A percentile compares a stretch with the other conserved stretches of the same genome.
These are phyloP conservation scores for Mortierella antarctica DNA, from an alignment of 192 early-diverging fungal genomes.

Conservation along the genomic window DNA sequence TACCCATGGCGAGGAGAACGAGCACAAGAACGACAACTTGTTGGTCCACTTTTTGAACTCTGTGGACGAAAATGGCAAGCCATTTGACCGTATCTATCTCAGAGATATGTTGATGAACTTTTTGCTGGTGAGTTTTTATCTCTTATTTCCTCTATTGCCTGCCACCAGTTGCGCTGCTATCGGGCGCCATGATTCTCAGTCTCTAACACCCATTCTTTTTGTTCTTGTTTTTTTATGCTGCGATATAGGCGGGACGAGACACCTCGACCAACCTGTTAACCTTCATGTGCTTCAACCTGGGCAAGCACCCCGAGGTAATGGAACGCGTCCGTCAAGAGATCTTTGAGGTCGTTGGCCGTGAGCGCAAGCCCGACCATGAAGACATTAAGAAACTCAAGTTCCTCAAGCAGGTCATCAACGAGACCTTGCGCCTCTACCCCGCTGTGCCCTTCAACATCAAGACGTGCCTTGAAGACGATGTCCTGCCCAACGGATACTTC, in stretches of 20 bases:
- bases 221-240: background rate
- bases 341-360: conserved; percentile 43
- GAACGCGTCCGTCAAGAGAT: conserved; percentile 53
- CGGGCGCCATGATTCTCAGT: background rate
- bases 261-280: conserved; percentile 59
- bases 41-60: conserved; percentile 47
- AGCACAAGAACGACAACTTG: conserved; percentile 37
- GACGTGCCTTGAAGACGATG: conserved; percentile 49
- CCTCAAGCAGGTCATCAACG: conserved; percentile 67
- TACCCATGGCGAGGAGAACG: conserved; percentile 16
- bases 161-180: too few relatives aligned
- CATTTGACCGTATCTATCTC: conserved; percentile 49
- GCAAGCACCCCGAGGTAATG: conserved; percentile 53
- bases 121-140: conserved; percentile 9
- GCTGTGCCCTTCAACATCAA: conserved; percentile 57
- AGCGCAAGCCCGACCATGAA: conserved; percentile 59
- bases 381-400: conserved; percentile 63
- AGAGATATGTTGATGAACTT: conserved; percentile 56
- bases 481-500: conserved; percentile 54
- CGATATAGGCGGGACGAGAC: conserved; percentile 49
- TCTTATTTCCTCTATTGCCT: background rate
- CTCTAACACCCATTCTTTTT: background rate
- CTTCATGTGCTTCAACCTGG: conserved; percentile 56
- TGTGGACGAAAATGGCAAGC: conserved; percentile 46
- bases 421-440: conserved; percentile 65